These are phyloP conservation scores for Epichloe scottii DNA, from an alignment of 2,329 filamentous ascomycete genomes.

Conservation along the genomic window DNA sequence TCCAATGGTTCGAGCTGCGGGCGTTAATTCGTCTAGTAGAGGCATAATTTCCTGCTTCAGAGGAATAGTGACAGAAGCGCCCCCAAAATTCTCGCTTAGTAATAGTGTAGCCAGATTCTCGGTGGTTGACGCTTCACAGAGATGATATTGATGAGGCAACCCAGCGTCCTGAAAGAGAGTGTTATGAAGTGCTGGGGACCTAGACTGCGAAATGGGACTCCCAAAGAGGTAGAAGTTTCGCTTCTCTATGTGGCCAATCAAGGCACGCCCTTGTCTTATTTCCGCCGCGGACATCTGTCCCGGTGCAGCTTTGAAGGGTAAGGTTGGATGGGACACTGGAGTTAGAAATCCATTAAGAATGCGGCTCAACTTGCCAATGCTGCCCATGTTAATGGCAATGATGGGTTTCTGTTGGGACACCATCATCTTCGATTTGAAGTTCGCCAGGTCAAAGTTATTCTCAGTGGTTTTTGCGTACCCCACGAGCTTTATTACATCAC, in stretches of 20 bases:
- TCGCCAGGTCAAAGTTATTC: conserved; percentile 76
- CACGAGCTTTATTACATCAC: conserved; percentile 89
- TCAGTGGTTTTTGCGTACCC: conserved; percentile 63
- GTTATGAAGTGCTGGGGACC: conserved; percentile 85
- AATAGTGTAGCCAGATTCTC: conserved; percentile 53
- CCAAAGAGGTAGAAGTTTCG: conserved; percentile 83
- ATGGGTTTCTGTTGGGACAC: conserved; percentile 66
- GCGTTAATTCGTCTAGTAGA: conserved; percentile 66
- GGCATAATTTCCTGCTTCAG: conserved; percentile 81
- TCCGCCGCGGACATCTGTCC: conserved; percentile 86
- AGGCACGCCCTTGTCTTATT: conserved; percentile 64
- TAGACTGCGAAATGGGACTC: conserved; percentile 67
- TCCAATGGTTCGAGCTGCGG: conserved; percentile 70
- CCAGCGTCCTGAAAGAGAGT: conserved; percentile 63
- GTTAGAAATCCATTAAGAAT: conserved; percentile 90
- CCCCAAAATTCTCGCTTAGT: conserved; percentile 64
- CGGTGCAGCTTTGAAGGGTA: conserved; percentile 89
- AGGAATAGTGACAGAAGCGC: conserved; percentile 90
- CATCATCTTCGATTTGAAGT: conserved; percentile 68
- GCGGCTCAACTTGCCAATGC: conserved; percentile 73
- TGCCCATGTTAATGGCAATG: conserved; percentile 94
- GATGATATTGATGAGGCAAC: conserved; percentile 70
- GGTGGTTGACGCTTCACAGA: conserved; percentile 59
- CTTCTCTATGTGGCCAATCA: conserved; percentile 66
- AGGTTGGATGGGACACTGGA: conserved; percentile 75